Evolutionary conservation across 768 basidiomycete species (phyloP).

Genomic region (Collybia sp.): DNA sequence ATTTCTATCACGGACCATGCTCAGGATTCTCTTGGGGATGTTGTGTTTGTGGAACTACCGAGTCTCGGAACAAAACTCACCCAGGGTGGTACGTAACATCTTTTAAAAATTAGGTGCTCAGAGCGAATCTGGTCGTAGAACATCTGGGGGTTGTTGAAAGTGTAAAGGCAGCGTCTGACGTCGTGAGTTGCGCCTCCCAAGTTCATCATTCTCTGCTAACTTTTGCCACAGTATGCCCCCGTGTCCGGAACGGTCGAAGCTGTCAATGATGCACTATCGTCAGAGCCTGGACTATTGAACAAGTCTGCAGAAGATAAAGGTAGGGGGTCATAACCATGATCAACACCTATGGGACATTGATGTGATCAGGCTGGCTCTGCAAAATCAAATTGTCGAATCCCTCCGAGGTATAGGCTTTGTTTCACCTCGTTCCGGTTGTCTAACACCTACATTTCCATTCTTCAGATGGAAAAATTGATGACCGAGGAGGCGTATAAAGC

Average conservation of each 20-base stretch:
- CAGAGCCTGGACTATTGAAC: constrained; percentile 79
- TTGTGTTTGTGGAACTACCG: constrained; percentile 95
- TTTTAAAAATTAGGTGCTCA: constrained; percentile 1
- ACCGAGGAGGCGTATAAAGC: constrained; percentile 68
- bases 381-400: constrained; percentile 81
- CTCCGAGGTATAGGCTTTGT: constrained; percentile 52
- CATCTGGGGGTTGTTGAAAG: constrained; percentile 92
- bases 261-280: constrained; percentile 68
- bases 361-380: constrained; percentile 83
- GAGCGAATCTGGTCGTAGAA: constrained; percentile 36
- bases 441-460: constrained; percentile 1
- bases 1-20: constrained; percentile 91
- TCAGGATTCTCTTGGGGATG: constrained; percentile 88
- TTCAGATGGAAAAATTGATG: constrained; percentile 66
- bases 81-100: constrained; percentile 63
- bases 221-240: constrained; percentile 73
- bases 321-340: constrained; percentile 24
- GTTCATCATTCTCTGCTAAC: neutral
- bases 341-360: neutral
- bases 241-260: constrained; percentile 80
- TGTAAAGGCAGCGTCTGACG: constrained; percentile 95
- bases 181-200: constrained; percentile 40
- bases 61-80: constrained; percentile 51
- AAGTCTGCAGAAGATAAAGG: constrained; percentile 83
- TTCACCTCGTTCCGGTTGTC: neutral